Evolutionary conservation across 2,329 filamentous ascomycete genomes (phyloP).

Genomic region (Graphilbum fragrans): DNA sequence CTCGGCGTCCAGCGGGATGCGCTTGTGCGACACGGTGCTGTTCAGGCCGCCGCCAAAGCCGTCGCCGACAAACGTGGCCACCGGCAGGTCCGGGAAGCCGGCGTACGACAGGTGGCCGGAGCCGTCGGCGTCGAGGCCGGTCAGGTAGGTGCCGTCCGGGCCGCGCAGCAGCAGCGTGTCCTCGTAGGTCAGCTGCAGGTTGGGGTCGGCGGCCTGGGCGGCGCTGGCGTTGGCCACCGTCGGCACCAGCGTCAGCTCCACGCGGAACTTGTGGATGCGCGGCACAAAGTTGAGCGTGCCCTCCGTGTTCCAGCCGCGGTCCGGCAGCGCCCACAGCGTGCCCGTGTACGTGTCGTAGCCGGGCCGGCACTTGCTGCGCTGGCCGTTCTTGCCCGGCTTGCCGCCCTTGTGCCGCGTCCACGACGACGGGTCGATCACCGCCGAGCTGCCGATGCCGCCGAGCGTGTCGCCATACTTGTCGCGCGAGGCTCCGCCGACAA

Average conservation of each 20-base stretch:
- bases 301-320: conserved; percentile 63
- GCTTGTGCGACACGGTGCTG: conserved; percentile 18
- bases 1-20: conserved; percentile 53
- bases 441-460: conserved; percentile 52
- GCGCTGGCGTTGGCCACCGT: conserved; percentile 29
- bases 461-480: conserved; percentile 62
- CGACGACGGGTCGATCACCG: conserved; percentile 38
- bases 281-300: conserved; percentile 57
- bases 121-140: conserved; percentile 50
- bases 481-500: conserved; percentile 39
- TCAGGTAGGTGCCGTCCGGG: conserved; percentile 48
- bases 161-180: conserved; percentile 54
- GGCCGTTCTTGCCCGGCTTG: conserved; percentile 6
- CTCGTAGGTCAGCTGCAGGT: conserved; percentile 49
- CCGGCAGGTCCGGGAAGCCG: conserved; percentile 50
- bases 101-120: conserved; percentile 39
- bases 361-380: background rate
- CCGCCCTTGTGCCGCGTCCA: conserved; percentile 43
- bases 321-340: conserved; percentile 50
- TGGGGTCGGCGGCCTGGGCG: conserved; percentile 35
- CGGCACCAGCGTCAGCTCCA: conserved; percentile 42
- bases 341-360: conserved; percentile 36
- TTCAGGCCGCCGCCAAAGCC: conserved; percentile 50
- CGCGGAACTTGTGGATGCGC: conserved; percentile 54
- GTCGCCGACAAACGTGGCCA: conserved; percentile 51